Evolutionary conservation across 2,329 filamentous ascomycete species (phyloP).

Genomic region (Epichloe hybrida): DNA sequence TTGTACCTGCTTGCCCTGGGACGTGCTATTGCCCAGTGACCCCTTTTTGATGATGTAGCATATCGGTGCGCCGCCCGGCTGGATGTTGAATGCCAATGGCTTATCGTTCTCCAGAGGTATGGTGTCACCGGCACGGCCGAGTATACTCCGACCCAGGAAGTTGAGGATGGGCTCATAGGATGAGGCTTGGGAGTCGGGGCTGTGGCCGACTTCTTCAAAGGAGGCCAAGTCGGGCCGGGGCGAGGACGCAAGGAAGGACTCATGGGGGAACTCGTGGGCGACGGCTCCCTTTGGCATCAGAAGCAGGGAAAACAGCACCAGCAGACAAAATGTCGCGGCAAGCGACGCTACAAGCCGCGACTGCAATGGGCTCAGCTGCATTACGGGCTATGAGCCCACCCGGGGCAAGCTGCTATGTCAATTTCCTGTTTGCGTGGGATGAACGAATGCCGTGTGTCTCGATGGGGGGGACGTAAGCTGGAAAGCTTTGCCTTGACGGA

Average conservation of each 20-base stretch:
- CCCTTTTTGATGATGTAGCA: constrained; percentile 23
- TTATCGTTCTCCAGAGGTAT: constrained; percentile 50
- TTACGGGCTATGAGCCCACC: constrained; percentile 19
- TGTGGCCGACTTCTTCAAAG: not conserved
- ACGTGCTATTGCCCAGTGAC: constrained; percentile 13
- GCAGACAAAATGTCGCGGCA: constrained; percentile 43
- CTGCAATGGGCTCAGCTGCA: constrained; percentile 55
- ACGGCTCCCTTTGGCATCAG: constrained; percentile 46
- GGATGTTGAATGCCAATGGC: constrained; percentile 43
- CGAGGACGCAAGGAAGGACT: constrained; percentile 1
- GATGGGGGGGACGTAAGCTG: not conserved
- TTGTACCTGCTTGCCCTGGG: constrained; percentile 1
- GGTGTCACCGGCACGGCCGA: constrained; percentile 45
- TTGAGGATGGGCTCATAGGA: constrained; percentile 48
- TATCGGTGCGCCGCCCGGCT: constrained; percentile 42
- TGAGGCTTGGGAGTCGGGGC: constrained; percentile 10
- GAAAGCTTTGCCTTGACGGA: not conserved
- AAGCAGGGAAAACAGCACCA: constrained; percentile 48
- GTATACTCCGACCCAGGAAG: constrained; percentile 46
- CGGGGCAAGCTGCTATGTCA: not conserved
- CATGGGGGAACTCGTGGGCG: constrained; percentile 36
- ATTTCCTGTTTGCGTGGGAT: not conserved
- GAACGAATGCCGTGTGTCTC: not conserved
- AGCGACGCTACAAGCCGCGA: constrained; percentile 58
- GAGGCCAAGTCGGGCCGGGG: not conserved